Evolutionary conservation across 208 protist genomes (phyloP).

Genomic region (Crithidia sp.): DNA sequence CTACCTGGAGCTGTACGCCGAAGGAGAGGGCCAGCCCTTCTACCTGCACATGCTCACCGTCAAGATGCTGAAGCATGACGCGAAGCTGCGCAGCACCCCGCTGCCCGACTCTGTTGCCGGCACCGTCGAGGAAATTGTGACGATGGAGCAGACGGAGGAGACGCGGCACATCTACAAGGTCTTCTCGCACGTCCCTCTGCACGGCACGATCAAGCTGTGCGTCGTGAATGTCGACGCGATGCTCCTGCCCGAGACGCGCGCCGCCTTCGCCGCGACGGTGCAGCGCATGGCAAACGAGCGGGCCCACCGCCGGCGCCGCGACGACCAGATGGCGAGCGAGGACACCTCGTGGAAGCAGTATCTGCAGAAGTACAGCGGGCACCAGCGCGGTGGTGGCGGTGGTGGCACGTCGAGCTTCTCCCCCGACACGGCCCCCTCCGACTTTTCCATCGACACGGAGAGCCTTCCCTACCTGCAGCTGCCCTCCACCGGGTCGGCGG

Average conservation of each 20-base stretch:
- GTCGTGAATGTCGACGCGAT: constrained; percentile 65
- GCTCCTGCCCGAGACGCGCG: constrained; percentile 65
- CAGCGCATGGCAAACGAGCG: constrained; percentile 47
- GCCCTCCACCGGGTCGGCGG: constrained; percentile 42
- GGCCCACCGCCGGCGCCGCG: constrained; percentile 25
- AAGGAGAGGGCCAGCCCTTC: constrained; percentile 74
- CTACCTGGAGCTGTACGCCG: constrained; percentile 75
- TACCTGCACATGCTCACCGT: constrained; percentile 83
- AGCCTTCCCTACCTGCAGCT: constrained; percentile 61
- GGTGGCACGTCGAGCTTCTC: constrained; percentile 23
- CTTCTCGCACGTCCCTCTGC: constrained; percentile 80
- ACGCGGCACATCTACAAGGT: constrained; percentile 77
- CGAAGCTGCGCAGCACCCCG: constrained; percentile 45
- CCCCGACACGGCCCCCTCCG: constrained; percentile 31
- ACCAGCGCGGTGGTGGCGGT: neutral
- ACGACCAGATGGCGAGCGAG: constrained; percentile 31
- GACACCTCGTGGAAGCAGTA: constrained; percentile 81
- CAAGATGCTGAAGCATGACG: constrained; percentile 85
- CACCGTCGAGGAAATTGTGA: constrained; percentile 63
- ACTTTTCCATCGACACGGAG: constrained; percentile 65
- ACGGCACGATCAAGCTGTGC: constrained; percentile 80
- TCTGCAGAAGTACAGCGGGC: constrained; percentile 48
- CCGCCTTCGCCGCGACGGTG: constrained; percentile 51
- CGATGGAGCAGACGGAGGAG: constrained; percentile 73
- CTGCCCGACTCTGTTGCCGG: constrained; percentile 58